phyloP scores from a whole-genome alignment of 2,329 filamentous ascomycete genomes.

The Microdochium bolleyi region DNA sequence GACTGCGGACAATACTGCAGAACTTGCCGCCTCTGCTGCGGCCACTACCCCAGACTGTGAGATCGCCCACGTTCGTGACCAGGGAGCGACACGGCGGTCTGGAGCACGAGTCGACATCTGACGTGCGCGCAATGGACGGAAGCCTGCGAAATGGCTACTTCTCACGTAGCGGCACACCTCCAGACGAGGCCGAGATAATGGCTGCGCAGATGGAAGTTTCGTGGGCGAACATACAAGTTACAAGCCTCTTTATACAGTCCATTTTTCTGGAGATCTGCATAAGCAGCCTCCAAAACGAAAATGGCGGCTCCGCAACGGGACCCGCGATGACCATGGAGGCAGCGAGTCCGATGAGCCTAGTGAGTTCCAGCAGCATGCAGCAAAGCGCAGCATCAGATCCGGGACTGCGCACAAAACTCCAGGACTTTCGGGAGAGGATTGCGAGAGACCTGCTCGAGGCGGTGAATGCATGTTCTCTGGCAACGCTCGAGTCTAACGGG shows the following conservation, averaged over 20 bases:
- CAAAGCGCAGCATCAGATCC: neutral
- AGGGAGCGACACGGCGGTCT: neutral
- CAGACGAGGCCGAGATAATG: neutral
- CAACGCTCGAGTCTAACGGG: slow-evolving; percentile 12
- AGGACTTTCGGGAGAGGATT: slow-evolving; percentile 4
- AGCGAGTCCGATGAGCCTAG: neutral
- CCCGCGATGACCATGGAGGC: slow-evolving; percentile 1
- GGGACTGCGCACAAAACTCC: neutral
- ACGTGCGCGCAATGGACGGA: neutral
- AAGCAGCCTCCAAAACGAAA: neutral
- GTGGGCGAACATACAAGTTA: slow-evolving; percentile 15
- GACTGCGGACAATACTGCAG: neutral
- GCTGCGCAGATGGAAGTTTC: slow-evolving; percentile 11
- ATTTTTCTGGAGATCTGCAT: slow-evolving; percentile 12
- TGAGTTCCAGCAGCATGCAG: neutral
- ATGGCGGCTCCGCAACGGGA: neutral
- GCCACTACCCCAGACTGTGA: neutral
- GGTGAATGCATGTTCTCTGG: slow-evolving; percentile 1
- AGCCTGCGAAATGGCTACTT: neutral
- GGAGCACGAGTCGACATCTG: neutral
- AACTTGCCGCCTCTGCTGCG: neutral
- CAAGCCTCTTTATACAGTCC: slow-evolving; percentile 13
- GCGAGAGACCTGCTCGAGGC: slow-evolving; percentile 7
- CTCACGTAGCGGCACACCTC: neutral
- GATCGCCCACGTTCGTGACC: neutral